phyloP scores from a whole-genome alignment of 768 basidiomycete species.

The Coprinellus micaceus region DNA sequence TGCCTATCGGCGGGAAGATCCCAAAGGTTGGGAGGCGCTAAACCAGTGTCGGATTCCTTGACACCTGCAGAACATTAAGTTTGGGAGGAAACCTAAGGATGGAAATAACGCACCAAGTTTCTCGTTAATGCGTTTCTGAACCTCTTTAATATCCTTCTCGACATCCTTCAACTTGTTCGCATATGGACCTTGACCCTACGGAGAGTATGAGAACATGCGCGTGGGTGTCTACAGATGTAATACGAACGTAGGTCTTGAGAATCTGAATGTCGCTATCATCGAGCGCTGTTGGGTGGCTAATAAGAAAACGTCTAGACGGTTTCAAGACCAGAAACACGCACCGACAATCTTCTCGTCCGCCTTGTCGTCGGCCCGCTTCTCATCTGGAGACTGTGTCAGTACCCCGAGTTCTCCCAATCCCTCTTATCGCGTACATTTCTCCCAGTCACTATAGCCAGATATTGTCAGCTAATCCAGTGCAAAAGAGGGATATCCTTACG shows the following conservation, averaged over 20 bases:
- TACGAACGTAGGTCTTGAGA: constrained; percentile 90
- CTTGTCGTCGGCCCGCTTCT: constrained; percentile 84
- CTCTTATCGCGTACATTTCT: constrained; percentile 71
- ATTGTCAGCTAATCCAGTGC: constrained; percentile 10
- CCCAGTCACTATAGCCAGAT: constrained; percentile 79
- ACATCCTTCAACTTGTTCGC: constrained; percentile 83
- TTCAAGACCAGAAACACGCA: constrained; percentile 27
- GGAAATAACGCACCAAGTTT: constrained; percentile 74
- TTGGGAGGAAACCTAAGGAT: constrained; percentile 4
- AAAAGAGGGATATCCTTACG: constrained; percentile 52
- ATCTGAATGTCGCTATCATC: constrained; percentile 99
- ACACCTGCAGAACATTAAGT: constrained; percentile 52
- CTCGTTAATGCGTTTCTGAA: constrained; percentile 97
- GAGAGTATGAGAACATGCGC: not conserved
- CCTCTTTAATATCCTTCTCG: constrained; percentile 90
- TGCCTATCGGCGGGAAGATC: constrained; percentile 91
- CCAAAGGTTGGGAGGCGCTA: constrained; percentile 96
- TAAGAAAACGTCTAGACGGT: too few relatives aligned
- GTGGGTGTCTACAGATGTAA: not conserved
- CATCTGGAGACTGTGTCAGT: constrained; percentile 44
- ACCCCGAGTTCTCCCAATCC: not conserved
- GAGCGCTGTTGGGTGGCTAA: too few relatives aligned
- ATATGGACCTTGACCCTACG: constrained; percentile 97
- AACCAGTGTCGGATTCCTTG: constrained; percentile 97
- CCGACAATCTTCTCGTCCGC: constrained; percentile 91